Evolutionary conservation across 2,329 filamentous ascomycete species (phyloP), one percentile per base, ranked within the genome.

Genomic region (Cladophialophora yegresii): DNA sequence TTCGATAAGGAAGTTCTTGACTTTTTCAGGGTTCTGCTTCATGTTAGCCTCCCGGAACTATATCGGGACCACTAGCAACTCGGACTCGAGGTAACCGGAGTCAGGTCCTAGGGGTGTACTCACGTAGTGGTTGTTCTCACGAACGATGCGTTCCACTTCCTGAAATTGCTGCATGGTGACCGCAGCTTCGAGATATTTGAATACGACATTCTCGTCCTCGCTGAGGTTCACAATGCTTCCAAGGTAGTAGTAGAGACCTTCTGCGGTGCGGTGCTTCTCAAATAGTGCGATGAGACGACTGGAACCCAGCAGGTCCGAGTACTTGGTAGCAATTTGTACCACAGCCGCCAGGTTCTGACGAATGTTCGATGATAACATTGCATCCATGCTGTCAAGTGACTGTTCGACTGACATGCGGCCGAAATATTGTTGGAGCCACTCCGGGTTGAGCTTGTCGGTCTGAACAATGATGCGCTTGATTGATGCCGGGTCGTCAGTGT

Each of bases 1-100:
- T 77, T 99, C 96, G 82, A 99, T 99, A 67, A 99, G 82, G 86
- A 98, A 99, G 82, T 99, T 99, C 84, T 97, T 97, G 63, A 97
- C 92, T 83, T 96, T 96, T 78, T 97, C 92, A 0, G 92, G 85
- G 77, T 97, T 43, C 36, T 43, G 16, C 36, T 43, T 8, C 13
- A 8, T 43, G 16, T 43, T 43, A 43, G 36, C n/a, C 36, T 43
- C 36, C 16, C n/a, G 10, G 36, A 40, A 43, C 16, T n/a, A 1
- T n/a, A n/a, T 10, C 33, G 33, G 36, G 36, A 43, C 5, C 8
- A 43, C 36, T 16, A 43, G 13, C 13, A 40, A 40, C 36, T 16
- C 4, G 12, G 36, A n/a, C 16, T 20, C 16, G n/a, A 6, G 36
- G 36, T 6, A 43, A n/a, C 5, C 36, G 7, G 13, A 43, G 36